Base-by-base conservation (phyloP, 2,329 filamentous ascomycete species). In the Exophiala dermatitidis region DNA sequence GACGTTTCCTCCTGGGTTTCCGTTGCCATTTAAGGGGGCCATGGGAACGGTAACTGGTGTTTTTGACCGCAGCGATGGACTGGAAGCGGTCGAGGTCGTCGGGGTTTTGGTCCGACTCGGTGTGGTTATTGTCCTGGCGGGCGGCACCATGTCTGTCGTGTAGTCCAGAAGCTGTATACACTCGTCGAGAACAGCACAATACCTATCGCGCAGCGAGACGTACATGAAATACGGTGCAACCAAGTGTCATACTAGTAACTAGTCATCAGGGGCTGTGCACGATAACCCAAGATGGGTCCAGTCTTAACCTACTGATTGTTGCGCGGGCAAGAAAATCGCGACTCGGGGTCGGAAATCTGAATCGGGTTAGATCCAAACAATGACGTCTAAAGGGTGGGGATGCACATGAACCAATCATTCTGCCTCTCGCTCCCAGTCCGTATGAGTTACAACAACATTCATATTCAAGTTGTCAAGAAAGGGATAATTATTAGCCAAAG, bases 31-130 rank as follows among this genome's bases (percentile, higher is more conserved):
- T 12, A 59, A 58, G n/a, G 59, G 76, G 43, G 53, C 74, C 55
- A 65, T 50, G 12, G 78, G 69, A 29, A 81, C 77, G 37, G 83
- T 70, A n/a, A 79, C 80, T 47, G 81, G 81, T 72, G 88, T 85
- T 66, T 83, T 80, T 37, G 85, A 85, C 57, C 87, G 80, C 64
- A 91, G 73, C 29, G 86, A 90, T 34, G 87, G 87, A 54, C 85
- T 90, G 50, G 87, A 90, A 46, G 87, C 87, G 51, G 81, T 84
- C 19, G 86, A 90, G 64, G 72, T 75, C 54, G 80, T 69, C 40
- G 72, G 53, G 12, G 60, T 57, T 12, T 56, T 47, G 26, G 56
- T 41, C 36, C 52, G 53, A 41, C 41, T 44, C 51, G 59, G 48
- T 52, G 53, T 50, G 44, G 52, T 43, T 46, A 56, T 43, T 31